Conservation (phyloP, 495 filamentous ascomycete genomes). For the Talaromyces ruber region DNA sequence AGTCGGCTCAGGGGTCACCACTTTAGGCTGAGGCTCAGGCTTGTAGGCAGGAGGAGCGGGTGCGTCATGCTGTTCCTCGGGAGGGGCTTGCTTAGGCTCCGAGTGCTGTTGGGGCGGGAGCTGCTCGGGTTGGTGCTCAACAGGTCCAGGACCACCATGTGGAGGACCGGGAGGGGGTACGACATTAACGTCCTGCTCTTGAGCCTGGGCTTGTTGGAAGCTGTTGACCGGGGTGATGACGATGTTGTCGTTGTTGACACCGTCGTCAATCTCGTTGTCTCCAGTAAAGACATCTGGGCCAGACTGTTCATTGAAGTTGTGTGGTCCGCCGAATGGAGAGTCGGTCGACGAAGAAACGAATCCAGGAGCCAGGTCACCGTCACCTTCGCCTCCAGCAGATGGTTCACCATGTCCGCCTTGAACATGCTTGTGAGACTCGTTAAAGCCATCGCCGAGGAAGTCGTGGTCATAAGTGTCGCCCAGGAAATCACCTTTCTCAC, state of each 20-base stretch:
- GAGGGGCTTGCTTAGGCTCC: not conserved
- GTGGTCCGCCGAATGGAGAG: not conserved
- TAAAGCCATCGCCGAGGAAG: not conserved
- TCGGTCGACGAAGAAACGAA: not conserved
- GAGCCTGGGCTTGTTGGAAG: not conserved
- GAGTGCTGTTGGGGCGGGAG: constrained; percentile 6
- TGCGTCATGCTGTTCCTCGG: not conserved
- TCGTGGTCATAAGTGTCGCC: constrained; percentile 1
- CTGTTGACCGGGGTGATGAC: constrained; percentile 5
- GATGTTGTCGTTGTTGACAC: constrained; percentile 7
- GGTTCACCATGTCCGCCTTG: not conserved
- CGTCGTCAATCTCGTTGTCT: constrained; percentile 3
- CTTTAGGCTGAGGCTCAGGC: not conserved
- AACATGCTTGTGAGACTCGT: not conserved
- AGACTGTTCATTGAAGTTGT: constrained; percentile 2
- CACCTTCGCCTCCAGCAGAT: not conserved
- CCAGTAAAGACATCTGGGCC: not conserved
- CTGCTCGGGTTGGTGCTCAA: constrained; percentile 1
- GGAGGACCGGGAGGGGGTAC: not conserved
- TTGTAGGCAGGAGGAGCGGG: not conserved
- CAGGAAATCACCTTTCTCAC: not conserved
- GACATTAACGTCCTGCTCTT: not conserved
- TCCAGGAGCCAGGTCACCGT: not conserved
- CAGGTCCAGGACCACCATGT: not conserved
- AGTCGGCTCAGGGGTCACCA: not conserved